Evolutionary conservation across 1,139 yeast genomes (phyloP), one percentile per base, ranked within the genome.

Genomic region (Saccharomyces hybrid): DNA sequence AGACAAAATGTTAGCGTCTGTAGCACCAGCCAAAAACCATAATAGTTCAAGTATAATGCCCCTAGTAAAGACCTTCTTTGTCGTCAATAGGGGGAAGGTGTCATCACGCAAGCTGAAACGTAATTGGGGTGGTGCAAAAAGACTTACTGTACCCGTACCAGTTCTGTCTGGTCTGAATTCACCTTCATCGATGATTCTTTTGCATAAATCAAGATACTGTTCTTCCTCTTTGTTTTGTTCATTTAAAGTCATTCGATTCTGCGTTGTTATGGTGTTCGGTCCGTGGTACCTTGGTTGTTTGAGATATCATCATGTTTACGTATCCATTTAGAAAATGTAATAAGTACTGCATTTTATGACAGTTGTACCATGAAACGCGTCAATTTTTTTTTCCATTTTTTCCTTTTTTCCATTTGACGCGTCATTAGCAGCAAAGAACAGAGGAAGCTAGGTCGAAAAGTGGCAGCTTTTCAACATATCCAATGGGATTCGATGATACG

Each of bases 101-200:
- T 86, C 88, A 67, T 87, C 76, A 26, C 82, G 76, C 49, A 93
- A 75, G 59, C 82, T 83, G 72, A 95, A 93, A 55, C 98, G 80
- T 56, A 93, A 76, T 68, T 91, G 98, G 8, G 98, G 97, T 46
- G 99, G 99, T 0, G 95, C 99, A 71, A 93, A 93, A 14, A 93
- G 63, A 41, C 96, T 84, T 59, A 75, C 77, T 1, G 99, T 95
- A 9, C 99, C 99, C 0, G 99, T 93, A 0, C 99, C 99, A 0
- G 99, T 93, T 68, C 99, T 78, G 69, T 93, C 99, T 5, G 95
- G 90, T 58, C 99, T 83, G 63, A 79, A 79, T 69, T 93, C 98
- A 42, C 99, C 99, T 60, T 86, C 82, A 3, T 79, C 76, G 32
- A 93, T 83, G 69, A 95, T 93, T 11, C 80, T 75, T 56, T 76